Base-by-base conservation (phyloP, 495 filamentous ascomycete genomes). In the Rhypophila decipiens region DNA sequence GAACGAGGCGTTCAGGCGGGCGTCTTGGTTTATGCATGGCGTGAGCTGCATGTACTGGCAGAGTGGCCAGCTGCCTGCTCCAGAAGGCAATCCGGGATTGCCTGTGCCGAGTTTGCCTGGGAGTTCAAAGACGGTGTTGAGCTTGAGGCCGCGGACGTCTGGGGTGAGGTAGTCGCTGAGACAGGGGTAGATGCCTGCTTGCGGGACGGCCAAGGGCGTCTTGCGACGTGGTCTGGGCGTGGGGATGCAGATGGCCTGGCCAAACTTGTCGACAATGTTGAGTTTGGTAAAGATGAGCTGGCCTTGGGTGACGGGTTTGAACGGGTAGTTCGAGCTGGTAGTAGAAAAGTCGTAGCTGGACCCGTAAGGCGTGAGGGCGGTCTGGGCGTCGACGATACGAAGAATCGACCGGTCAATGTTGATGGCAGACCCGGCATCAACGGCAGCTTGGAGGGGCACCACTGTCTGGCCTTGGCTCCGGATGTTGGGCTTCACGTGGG, bases 261-360 rank as follows among this genome's bases (percentile, higher is more conserved):
- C 74, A 41, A 75, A 78, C 36, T 74, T 74, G 50, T 78, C 74
- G 17, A 78, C 47, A 19, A 78, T 65, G 51, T 72, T 74, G 4
- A 76, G 44, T 9, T 58, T 59, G 0, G 60, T 64, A 51, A 75
- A 65, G 21, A 18, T 21, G 24, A 43, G 51, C 43, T 76, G 73
- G 5, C 74, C 73, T 46, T 77, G 74, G 0, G 68, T 72, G 19
- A 58, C 68, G 2, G 66, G 66, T 51, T 75, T 74, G 46, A 76
- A 72, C 1, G 62, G 54, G 20, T 23, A 17, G 19, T 47, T 17
- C 4, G 19, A 20, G 12, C 11, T 18, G 9, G 5, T 9, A 11
- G 38, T 33, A 7, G 34, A 2, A 4, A 51, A 49, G 19, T 49
- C 34, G 1, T 50, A 41, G 5, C 46, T 13, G 20, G 39, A 41